Evolutionary conservation across 768 basidiomycete species (phyloP).

Genomic region (Pulveroboletus sp.): DNA sequence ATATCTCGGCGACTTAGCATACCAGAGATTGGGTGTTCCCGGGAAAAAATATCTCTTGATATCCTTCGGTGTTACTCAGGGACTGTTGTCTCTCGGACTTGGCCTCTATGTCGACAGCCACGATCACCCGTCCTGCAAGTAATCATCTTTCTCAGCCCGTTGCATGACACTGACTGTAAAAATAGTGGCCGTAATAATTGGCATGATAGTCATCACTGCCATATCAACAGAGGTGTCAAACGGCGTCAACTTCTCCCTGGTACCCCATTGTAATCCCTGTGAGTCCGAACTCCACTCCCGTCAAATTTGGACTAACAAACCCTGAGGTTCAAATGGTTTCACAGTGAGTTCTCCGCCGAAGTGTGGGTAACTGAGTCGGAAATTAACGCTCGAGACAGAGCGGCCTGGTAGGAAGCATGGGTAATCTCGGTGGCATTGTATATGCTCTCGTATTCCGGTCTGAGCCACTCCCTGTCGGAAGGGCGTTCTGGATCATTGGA

Average conservation of each 20-base stretch:
- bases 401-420: constrained; percentile 40
- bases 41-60: constrained; percentile 50
- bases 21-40: constrained; percentile 37
- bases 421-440: constrained; percentile 44
- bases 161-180: background rate
- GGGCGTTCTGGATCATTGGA: constrained; percentile 47
- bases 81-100: constrained; percentile 40
- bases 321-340: constrained; percentile 30
- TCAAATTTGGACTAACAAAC: background rate
- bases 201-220: constrained; percentile 38
- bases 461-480: constrained; percentile 36
- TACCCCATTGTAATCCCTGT: constrained; percentile 47
- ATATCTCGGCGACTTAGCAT: constrained; percentile 43
- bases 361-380: background rate
- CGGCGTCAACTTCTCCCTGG: constrained; percentile 49
- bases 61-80: constrained; percentile 42
- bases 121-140: constrained; percentile 18
- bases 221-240: constrained; percentile 42
- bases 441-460: constrained; percentile 49
- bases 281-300: constrained; percentile 14
- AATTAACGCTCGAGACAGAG: constrained; percentile 13
- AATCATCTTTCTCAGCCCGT: background rate
- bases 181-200: constrained; percentile 35
- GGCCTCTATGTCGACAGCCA: constrained; percentile 41
- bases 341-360: constrained; percentile 21